Evolutionary conservation across 305 asterid genomes (phyloP).

Genomic region (Solanum chacoense): DNA sequence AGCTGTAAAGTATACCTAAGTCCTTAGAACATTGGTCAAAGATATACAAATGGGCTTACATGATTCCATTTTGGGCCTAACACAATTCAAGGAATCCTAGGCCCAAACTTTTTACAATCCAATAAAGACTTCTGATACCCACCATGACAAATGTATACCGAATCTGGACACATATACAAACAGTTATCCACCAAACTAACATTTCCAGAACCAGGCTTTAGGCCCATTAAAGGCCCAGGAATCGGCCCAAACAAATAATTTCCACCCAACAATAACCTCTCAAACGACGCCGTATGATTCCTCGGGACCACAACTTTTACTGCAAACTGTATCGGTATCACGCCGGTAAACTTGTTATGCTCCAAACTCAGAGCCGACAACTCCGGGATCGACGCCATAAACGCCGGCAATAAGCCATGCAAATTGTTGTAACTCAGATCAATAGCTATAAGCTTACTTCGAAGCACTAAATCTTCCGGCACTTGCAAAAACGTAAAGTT

Average conservation of each 20-base stretch:
- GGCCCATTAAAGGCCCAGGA: constrained; percentile 11
- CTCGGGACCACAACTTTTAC: neutral
- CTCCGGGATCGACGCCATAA: constrained; percentile 14
- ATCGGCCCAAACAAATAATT: constrained; percentile 24
- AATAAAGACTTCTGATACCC: constrained; percentile 10
- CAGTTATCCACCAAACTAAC: constrained; percentile 19
- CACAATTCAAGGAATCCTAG: neutral
- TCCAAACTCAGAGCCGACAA: constrained; percentile 12
- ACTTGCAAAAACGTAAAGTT: constrained; percentile 2
- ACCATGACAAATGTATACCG: constrained; percentile 10
- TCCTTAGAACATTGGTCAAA: neutral
- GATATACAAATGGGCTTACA: neutral
- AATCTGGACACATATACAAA: constrained; percentile 4
- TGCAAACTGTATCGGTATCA: constrained; percentile 9
- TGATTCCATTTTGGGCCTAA: neutral
- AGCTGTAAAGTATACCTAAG: neutral
- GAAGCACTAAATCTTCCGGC: neutral
- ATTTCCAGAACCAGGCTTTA: constrained; percentile 1
- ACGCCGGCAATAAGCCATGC: constrained; percentile 9
- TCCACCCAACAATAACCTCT: constrained; percentile 11
- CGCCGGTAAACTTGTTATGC: constrained; percentile 13
- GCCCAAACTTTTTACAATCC: constrained; percentile 14
- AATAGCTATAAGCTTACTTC: constrained; percentile 10
- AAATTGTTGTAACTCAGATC: constrained; percentile 12
- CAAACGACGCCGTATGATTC: neutral